Percentiles rank a stretch among this genome's conserved stretches.
Evolutionary conservation across 352 stramenopile genomes (phyloP).

Genomic region (Elongisporangium senticosum): DNA sequence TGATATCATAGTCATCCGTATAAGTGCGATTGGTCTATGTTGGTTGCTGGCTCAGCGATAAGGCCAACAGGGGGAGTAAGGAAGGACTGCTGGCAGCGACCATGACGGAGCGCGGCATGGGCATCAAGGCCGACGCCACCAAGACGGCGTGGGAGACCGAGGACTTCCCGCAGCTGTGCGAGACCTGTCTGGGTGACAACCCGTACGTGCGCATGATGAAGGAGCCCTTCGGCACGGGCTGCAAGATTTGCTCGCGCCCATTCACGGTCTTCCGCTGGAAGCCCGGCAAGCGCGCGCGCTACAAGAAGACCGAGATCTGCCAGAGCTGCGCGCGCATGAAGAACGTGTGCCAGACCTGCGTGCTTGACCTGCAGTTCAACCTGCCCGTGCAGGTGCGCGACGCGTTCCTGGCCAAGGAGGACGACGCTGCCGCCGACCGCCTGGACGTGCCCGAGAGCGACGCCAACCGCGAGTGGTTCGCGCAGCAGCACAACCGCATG

Average conservation of each 20-base stretch:
- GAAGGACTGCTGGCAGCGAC: constrained; percentile 3
- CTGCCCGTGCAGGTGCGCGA: constrained; percentile 94
- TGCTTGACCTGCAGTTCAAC: constrained; percentile 98
- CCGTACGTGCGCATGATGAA: constrained; percentile 99
- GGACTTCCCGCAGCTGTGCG: constrained; percentile 97
- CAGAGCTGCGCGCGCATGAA: constrained; percentile 98
- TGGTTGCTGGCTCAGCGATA: background rate
- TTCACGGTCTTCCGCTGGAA: constrained; percentile 99
- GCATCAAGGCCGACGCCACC: constrained; percentile 82
- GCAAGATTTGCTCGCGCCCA: constrained; percentile 97
- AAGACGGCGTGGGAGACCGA: constrained; percentile 90
- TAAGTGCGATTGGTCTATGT: background rate
- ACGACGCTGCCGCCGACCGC: constrained; percentile 21
- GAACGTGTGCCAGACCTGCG: constrained; percentile 99
- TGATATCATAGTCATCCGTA: background rate
- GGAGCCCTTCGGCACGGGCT: constrained; percentile 93
- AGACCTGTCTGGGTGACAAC: constrained; percentile 98
- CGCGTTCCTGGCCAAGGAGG: constrained; percentile 67
- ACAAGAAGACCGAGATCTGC: constrained; percentile 99
- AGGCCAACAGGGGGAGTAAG: background rate
- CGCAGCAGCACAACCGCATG: constrained; percentile 87
- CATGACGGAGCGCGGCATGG: constrained; percentile 83
- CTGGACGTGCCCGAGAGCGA: constrained; percentile 89
- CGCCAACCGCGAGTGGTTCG: constrained; percentile 94
- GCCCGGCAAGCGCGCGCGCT: constrained; percentile 93